Evolutionary conservation across 129 eudicot species (phyloP).

Genomic region (Flaveria linearis): DNA sequence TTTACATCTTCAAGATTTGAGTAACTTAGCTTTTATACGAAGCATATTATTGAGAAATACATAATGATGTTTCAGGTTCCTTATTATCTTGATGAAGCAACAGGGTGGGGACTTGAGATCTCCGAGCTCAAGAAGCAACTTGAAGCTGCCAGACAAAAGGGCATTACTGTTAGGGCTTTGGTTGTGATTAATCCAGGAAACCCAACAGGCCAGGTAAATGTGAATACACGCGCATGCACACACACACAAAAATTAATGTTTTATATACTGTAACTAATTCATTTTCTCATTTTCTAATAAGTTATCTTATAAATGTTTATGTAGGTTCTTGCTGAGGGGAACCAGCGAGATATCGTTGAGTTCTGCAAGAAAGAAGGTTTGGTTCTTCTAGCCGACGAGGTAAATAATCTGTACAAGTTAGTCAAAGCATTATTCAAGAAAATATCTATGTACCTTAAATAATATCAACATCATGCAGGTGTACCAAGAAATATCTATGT

Average conservation of each 20-base stretch:
- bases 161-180: conserved; percentile 78
- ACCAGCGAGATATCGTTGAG: conserved; percentile 90
- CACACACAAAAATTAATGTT: too few relatives aligned
- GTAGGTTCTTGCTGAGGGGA: conserved; percentile 90
- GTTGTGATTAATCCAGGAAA: conserved; percentile 97
- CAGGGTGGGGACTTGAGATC: conserved; percentile 95
- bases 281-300: not conserved
- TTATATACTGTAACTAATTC: not conserved
- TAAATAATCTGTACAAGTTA: conserved; percentile 23
- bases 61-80: conserved; percentile 68
- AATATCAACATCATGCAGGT: conserved; percentile 50
- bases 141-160: conserved; percentile 79
- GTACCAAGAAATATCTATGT: conserved; percentile 89
- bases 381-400: conserved; percentile 99
- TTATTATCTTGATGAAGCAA: conserved; percentile 95
- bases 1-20: not conserved
- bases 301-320: not conserved
- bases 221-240: not conserved
- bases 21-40: not conserved
- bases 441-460: not conserved
- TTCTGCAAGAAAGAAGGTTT: conserved; percentile 95
- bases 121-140: conserved; percentile 85
- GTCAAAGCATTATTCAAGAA: not conserved
- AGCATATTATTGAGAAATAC: conserved; percentile 11
- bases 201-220: conserved; percentile 89